Percentiles rank a stretch among this genome's conserved stretches.
Evolutionary conservation across 2,329 filamentous ascomycete genomes (phyloP).

Genomic region (Penicillium sp.): DNA sequence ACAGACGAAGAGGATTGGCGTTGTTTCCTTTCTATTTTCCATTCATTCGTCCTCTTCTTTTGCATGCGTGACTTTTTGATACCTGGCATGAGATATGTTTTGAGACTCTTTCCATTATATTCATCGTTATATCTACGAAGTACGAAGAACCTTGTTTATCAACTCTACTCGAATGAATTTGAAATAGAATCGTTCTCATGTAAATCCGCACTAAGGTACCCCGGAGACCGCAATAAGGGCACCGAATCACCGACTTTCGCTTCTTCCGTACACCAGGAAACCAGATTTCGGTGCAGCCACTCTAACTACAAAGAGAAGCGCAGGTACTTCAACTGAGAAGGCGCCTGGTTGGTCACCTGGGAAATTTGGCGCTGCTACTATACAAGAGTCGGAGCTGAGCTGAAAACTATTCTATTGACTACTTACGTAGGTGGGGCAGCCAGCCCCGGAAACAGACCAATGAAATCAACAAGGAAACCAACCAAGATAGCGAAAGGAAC

Average conservation of each 20-base stretch:
- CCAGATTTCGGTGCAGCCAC: not conserved
- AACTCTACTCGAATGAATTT: not conserved
- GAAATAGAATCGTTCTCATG: not conserved
- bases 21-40: slow-evolving; percentile 7
- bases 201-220: not conserved
- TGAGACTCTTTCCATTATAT: not conserved
- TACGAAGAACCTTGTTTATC: not conserved
- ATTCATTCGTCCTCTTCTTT: slow-evolving; percentile 2
- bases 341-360: not conserved
- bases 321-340: not conserved
- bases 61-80: slow-evolving; percentile 14
- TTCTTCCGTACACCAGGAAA: not conserved
- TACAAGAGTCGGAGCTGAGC: not conserved
- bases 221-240: not conserved
- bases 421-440: not conserved
- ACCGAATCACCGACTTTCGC: not conserved
- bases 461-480: not conserved
- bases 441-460: not conserved
- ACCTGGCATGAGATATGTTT: slow-evolving; percentile 16
- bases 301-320: not conserved
- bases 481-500: not conserved
- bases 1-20: slow-evolving; percentile 20
- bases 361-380: not conserved
- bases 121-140: not conserved
- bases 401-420: not conserved